Percentiles rank a stretch among this genome's conserved stretches.
phyloP scores from a whole-genome alignment of 2,329 filamentous ascomycete genomes.

The Fusarium anthophilum region DNA sequence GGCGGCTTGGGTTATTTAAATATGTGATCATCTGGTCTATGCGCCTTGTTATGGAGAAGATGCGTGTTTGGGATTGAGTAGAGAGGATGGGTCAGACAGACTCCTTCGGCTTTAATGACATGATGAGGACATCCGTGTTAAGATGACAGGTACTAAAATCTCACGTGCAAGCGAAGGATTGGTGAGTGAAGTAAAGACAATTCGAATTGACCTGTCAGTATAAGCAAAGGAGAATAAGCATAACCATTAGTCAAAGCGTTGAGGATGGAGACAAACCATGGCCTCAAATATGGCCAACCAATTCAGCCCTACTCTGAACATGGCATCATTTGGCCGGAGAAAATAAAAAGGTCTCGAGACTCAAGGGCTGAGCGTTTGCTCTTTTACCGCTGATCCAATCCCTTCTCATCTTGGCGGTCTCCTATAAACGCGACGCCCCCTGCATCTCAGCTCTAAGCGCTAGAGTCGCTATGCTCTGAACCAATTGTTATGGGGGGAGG shows the following conservation, averaged over 20 bases:
- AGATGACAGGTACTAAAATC: constrained; percentile 16
- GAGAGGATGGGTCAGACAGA: background rate
- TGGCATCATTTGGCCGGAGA: background rate
- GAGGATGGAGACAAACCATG: background rate
- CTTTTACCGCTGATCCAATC: constrained; percentile 7
- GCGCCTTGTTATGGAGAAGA: background rate
- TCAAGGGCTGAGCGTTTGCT: background rate
- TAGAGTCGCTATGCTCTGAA: background rate
- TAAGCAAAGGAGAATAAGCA: background rate
- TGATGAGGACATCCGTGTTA: background rate
- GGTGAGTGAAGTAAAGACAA: background rate
- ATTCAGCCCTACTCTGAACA: constrained; percentile 18
- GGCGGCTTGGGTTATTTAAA: background rate
- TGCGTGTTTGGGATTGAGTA: constrained; percentile 7
- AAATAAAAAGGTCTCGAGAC: background rate
- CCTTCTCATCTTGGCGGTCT: constrained; percentile 12
- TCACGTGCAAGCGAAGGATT: constrained; percentile 5
- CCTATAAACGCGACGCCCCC: constrained; percentile 17
- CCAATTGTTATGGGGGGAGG: background rate
- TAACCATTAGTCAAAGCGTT: background rate
- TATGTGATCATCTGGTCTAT: background rate
- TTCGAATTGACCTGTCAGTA: background rate
- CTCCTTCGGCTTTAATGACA: background rate
- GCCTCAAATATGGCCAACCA: constrained; percentile 43
- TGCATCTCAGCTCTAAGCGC: constrained; percentile 9